phyloP scores from a whole-genome alignment of 352 stramenopile genomes.

The Stephanocyclus meneghinianus region DNA sequence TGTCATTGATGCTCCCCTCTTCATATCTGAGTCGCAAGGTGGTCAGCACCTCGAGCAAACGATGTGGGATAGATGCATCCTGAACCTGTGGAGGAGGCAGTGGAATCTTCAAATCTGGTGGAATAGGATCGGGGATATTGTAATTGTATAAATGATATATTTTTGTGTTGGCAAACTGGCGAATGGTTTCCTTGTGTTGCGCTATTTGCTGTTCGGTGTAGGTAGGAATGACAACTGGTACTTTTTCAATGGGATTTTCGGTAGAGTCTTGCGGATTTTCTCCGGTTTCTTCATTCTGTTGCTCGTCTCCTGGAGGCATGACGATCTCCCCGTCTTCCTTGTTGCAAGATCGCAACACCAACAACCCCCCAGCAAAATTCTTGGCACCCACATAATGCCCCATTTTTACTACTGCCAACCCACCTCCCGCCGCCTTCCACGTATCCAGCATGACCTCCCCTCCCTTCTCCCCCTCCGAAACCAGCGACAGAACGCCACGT shows the following conservation, averaged over 20 bases:
- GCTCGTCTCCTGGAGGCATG: neutral
- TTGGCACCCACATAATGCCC: constrained; percentile 29
- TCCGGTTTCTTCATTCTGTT: neutral
- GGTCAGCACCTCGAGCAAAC: constrained; percentile 31
- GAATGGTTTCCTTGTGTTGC: constrained; percentile 31
- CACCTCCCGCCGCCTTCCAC: constrained; percentile 25
- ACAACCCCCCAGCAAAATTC: constrained; percentile 36
- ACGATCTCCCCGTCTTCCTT: neutral
- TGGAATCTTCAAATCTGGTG: constrained; percentile 43
- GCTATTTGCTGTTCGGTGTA: constrained; percentile 24
- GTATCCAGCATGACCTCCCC: neutral
- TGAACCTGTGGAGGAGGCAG: constrained; percentile 13
- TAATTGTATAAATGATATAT: constrained; percentile 36
- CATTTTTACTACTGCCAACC: constrained; percentile 38
- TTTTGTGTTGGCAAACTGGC: constrained; percentile 15
- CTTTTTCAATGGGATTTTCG: neutral
- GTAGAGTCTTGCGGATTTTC: neutral
- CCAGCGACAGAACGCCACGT: constrained; percentile 3
- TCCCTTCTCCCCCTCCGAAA: neutral
- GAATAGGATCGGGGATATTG: constrained; percentile 38
- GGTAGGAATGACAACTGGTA: neutral
- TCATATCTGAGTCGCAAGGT: constrained; percentile 28
- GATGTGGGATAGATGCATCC: constrained; percentile 27
- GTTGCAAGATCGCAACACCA: constrained; percentile 11
- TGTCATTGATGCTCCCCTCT: constrained; percentile 5